Percentiles rank a stretch among this genome's conserved stretches.
Conservation (phyloP, 345 rosid species). For the Eucalyptus sp. region DNA sequence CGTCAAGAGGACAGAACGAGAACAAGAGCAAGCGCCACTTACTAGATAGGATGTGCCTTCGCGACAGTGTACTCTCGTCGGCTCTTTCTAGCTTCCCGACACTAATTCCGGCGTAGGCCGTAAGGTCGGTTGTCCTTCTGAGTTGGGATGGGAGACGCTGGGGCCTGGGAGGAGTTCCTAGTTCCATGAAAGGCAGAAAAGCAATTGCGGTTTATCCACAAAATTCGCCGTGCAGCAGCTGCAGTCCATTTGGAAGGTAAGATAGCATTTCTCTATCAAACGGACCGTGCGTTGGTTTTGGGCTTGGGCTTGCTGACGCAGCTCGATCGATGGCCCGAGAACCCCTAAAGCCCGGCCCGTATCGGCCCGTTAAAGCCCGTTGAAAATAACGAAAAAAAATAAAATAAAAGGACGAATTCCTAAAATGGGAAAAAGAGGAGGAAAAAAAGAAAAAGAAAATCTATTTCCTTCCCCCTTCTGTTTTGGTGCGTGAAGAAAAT, state of each 20-base stretch:
- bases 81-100: not conserved
- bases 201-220: not conserved
- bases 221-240: not conserved
- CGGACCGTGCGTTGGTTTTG: not conserved
- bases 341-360: not conserved
- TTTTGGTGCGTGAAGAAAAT: not conserved
- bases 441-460: not conserved
- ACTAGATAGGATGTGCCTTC: not conserved
- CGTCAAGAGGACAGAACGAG: not conserved
- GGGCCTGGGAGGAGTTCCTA: not conserved
- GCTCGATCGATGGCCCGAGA: not conserved
- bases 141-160: not conserved
- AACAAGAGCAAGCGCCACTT: not conserved
- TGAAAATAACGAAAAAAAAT: not conserved
- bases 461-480: not conserved
- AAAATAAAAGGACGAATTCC: not conserved
- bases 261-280: not conserved
- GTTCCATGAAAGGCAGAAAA: not conserved
- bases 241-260: not conserved
- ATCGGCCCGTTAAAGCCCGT: not conserved
- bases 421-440: not conserved
- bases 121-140: not conserved
- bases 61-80: not conserved
- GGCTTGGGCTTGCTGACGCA: not conserved
- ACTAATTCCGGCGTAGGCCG: not conserved